Evolutionary conservation across 2,329 filamentous ascomycete genomes (phyloP).

Genomic region (Epichloe amarillans): DNA sequence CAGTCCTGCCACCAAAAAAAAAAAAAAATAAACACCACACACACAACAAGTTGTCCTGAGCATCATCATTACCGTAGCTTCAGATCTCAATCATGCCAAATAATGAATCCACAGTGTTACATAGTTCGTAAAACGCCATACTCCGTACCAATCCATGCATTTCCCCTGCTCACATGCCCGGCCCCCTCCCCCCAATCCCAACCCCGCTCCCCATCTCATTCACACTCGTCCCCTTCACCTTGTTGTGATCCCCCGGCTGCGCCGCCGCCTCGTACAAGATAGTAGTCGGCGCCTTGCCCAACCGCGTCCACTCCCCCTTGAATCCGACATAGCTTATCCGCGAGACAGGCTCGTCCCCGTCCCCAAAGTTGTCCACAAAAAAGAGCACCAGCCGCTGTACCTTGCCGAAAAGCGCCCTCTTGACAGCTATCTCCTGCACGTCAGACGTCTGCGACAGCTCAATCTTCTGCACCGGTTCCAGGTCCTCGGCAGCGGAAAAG

Average conservation of each 20-base stretch:
- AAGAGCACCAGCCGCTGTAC: constrained; percentile 77
- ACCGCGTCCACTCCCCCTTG: constrained; percentile 83
- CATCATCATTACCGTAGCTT: not conserved
- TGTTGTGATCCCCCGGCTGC: constrained; percentile 78
- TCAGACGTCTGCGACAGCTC: constrained; percentile 66
- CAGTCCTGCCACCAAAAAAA: no score
- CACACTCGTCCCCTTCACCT: constrained; percentile 42
- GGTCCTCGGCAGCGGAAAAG: constrained; percentile 61
- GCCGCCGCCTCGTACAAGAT: constrained; percentile 91
- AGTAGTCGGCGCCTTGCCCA: constrained; percentile 58
- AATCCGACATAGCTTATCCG: constrained; percentile 77
- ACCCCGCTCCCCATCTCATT: constrained; percentile 44
- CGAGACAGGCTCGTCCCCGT: constrained; percentile 68
- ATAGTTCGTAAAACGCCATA: no score
- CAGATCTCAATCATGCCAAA: not conserved
- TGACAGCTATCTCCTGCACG: constrained; percentile 77
- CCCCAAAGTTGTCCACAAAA: constrained; percentile 80
- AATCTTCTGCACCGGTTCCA: constrained; percentile 59
- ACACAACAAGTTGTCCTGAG: not conserved
- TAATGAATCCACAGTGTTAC: no score
- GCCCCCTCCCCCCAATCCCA: constrained; percentile 32
- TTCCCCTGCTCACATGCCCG: constrained; percentile 15
- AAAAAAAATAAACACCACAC: not conserved
- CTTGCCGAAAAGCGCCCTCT: constrained; percentile 76
- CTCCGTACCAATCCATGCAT: no score